Percentiles rank a stretch among this genome's conserved stretches.
These are phyloP conservation scores for Penicillium sp. DNA, from an alignment of 2,329 filamentous ascomycete species.

Conservation along the genomic window DNA sequence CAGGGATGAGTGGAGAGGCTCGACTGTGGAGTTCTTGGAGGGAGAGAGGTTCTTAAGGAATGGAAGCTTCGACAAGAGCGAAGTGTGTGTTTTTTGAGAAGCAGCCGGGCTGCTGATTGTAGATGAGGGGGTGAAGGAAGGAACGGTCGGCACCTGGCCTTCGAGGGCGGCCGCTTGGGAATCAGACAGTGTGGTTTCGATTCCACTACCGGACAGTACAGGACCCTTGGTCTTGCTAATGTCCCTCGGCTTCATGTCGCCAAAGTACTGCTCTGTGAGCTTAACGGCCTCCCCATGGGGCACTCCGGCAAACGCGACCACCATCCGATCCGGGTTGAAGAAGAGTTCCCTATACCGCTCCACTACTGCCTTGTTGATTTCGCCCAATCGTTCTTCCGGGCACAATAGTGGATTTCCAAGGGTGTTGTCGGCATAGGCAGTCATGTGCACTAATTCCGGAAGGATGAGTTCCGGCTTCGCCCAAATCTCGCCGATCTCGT, in stretches of 20 bases:
- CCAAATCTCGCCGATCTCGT: constrained; percentile 98
- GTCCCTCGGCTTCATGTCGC: constrained; percentile 72
- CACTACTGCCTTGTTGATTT: constrained; percentile 73
- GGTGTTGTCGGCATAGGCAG: constrained; percentile 94
- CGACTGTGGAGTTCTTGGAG: constrained; percentile 61
- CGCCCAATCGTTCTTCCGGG: constrained; percentile 74
- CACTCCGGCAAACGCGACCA: constrained; percentile 92
- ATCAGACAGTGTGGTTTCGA: constrained; percentile 52
- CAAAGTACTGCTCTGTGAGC: constrained; percentile 82
- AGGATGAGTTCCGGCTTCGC: constrained; percentile 93
- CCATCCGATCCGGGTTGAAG: constrained; percentile 85
- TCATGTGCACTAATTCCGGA: constrained; percentile 91
- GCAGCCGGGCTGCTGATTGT: constrained; percentile 37
- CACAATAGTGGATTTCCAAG: constrained; percentile 91
- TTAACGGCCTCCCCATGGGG: constrained; percentile 76
- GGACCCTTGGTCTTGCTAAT: constrained; percentile 49
- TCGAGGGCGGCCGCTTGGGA: constrained; percentile 30
- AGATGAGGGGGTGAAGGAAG: constrained; percentile 44
- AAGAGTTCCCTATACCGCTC: constrained; percentile 78
- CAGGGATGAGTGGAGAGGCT: constrained; percentile 52
- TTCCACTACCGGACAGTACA: constrained; percentile 55
- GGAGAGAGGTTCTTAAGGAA: constrained; percentile 88
- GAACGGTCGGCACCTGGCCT: constrained; percentile 36
- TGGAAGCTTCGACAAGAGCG: constrained; percentile 77
- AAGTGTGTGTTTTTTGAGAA: constrained; percentile 54